Base-by-base conservation (phyloP, 2,329 filamentous ascomycete species). In the Teratosphaeria pseudoeucalypti region DNA sequence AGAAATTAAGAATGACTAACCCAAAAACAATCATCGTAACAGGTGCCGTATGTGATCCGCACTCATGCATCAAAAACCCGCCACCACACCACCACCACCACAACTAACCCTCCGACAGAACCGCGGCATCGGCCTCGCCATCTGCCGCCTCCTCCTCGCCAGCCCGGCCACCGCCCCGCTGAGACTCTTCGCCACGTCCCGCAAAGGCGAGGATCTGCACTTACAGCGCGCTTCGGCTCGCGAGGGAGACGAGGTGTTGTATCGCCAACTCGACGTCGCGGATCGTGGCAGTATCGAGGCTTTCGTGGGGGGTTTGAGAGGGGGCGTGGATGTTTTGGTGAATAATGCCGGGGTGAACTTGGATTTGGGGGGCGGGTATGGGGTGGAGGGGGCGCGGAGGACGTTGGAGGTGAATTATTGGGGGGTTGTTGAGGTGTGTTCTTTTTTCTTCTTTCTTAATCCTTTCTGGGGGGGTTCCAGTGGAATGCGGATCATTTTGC, bases 301-400 rank as follows among this genome's bases (percentile, higher is more conserved):
- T 0, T 68, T 75, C 23, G 61, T 65, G 14, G 58, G 67, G 26
- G 62, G 66, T 10, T 65, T 72, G 58, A 63, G 65, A 23, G 5
- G 23, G n/a, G 3, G 19, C 1, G 60, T 74, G 6, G 70, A 72
- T 56, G 69, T 75, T 5, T 64, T 75, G 27, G 67, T 76, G 58
- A 73, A 75, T 61, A 75, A 75, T 66, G 71, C 71, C 2, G 68
- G 68, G n/a, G 62, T 73, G 43, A 73, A 72, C 34, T 63, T 69
- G 19, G 68, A 71, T 58, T 63, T 69, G 19, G 68, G 71, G 56
- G 57, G 60, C 7, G 57, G 67, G 37, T 68, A 71, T 56, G 63
- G 60, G 19, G 55, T 54, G 9, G 69, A 68, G 34, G 68, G 67
- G 57, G 71, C 67, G 23, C 67, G 61, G 59, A 65, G 60, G 62